Percentiles rank a stretch among this genome's conserved stretches.
Conservation (phyloP, 306 rosid genomes). For the Ceratonia siliqua region DNA sequence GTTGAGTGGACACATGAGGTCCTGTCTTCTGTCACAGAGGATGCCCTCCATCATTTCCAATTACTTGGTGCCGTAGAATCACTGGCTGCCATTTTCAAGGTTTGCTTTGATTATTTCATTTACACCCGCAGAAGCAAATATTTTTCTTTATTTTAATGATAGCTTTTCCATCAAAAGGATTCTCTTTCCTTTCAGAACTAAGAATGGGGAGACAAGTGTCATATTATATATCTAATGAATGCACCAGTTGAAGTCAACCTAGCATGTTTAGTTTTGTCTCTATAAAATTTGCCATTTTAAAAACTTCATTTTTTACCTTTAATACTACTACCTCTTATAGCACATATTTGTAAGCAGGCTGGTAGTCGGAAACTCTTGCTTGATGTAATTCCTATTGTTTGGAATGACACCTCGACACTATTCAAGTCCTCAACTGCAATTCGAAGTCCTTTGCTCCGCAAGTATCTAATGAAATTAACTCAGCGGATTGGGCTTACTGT, state of each 20-base stretch:
- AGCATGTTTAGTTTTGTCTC: conserved; percentile 16
- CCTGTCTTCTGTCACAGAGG: conserved; percentile 65
- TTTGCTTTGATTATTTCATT: conserved; percentile 38
- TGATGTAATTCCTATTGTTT: conserved; percentile 67
- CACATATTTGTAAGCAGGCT: conserved; percentile 60
- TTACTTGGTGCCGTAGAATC: conserved; percentile 83
- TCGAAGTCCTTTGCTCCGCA: conserved; percentile 79
- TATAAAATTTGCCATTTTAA: neutral
- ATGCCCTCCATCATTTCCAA: conserved; percentile 66
- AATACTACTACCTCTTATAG: conserved; percentile 40
- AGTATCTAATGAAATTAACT: conserved; percentile 82
- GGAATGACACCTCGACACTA: conserved; percentile 72
- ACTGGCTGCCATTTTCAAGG: conserved; percentile 90
- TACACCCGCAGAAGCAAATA: conserved; percentile 3
- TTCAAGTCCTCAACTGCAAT: conserved; percentile 76
- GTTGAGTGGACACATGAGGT: conserved; percentile 81
- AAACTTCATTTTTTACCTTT: conserved; percentile 8
- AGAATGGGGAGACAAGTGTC: conserved; percentile 23
- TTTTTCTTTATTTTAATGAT: conserved; percentile 21
- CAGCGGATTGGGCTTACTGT: conserved; percentile 83
- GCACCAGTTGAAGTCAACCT: conserved; percentile 2
- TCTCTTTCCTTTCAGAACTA: conserved; percentile 1
- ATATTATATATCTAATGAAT: neutral
- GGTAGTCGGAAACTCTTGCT: conserved; percentile 81
- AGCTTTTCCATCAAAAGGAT: conserved; percentile 20